Percentiles rank a stretch among this genome's conserved stretches.
Evolutionary conservation across 1,284 basidiomycete species (phyloP).

Genomic region (Cronartium quercuum): DNA sequence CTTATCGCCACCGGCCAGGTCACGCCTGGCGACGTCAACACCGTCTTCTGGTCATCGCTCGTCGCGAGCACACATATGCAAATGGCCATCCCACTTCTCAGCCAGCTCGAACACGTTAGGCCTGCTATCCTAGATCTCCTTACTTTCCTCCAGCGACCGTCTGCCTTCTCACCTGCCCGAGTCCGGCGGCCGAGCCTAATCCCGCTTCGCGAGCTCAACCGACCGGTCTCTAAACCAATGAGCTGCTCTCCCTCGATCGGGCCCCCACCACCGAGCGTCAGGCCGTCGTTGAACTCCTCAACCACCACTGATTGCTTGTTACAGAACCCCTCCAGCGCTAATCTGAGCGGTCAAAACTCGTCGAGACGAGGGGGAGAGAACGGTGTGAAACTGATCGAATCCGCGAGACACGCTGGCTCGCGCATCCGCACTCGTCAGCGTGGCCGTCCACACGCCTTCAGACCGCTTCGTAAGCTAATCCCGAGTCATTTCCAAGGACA

Average conservation of each 20-base stretch:
- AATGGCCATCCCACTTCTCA: conserved; percentile 72
- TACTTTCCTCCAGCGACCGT: conserved; percentile 57
- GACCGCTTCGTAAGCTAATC: conserved; percentile 44
- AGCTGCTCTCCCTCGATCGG: conserved; percentile 51
- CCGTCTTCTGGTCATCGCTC: conserved; percentile 92
- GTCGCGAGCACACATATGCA: conserved; percentile 81
- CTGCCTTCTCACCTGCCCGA: conserved; percentile 7
- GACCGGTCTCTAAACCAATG: conserved; percentile 40
- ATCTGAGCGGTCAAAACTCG: not conserved
- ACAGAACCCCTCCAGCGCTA: not conserved
- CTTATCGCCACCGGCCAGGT: conserved; percentile 69
- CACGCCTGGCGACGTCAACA: conserved; percentile 73
- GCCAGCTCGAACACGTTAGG: conserved; percentile 76
- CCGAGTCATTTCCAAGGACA: conserved; percentile 58
- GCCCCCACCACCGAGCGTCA: conserved; percentile 52
- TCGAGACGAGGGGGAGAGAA: not conserved
- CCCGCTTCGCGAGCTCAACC: conserved; percentile 42
- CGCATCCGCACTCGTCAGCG: not conserved
- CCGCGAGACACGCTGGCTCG: not conserved
- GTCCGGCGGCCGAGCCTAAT: conserved; percentile 1
- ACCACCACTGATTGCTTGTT: not conserved
- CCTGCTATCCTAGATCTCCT: conserved; percentile 69
- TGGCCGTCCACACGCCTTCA: conserved; percentile 1
- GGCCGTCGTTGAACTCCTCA: conserved; percentile 31
- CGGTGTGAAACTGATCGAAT: not conserved